Evolutionary conservation across 176 grass and related monocot genomes (phyloP).

Genomic region (Rhynchospora pubera): DNA sequence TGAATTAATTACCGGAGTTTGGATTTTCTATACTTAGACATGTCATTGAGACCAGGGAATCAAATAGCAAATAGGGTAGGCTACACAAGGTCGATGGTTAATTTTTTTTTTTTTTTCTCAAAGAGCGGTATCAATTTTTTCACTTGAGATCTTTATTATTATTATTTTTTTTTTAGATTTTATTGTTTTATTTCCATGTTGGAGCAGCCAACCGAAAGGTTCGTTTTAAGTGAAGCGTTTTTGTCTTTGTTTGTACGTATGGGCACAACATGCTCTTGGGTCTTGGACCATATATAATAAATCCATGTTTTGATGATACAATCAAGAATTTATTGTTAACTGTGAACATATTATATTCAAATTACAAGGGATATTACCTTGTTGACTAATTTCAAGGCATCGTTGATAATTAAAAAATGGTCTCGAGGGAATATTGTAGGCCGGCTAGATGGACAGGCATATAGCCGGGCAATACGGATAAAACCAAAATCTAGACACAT

Average conservation of each 20-base stretch:
- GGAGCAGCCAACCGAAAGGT: background rate
- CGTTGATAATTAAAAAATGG: background rate
- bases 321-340: background rate
- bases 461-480: background rate
- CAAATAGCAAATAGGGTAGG: background rate
- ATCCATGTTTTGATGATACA: background rate
- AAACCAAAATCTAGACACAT: conserved; percentile 1
- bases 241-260: background rate
- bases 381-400: background rate
- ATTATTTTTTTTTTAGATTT: background rate
- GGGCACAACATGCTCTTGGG: background rate
- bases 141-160: background rate
- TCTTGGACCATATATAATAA: background rate
- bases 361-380: background rate
- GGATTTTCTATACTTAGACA: background rate
- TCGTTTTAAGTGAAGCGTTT: background rate
- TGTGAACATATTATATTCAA: background rate
- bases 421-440: background rate
- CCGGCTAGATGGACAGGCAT: background rate
- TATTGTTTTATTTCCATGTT: background rate
- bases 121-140: background rate
- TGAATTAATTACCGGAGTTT: background rate
- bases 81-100: conserved; percentile 15
- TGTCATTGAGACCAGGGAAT: background rate
- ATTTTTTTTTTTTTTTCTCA: background rate